These are phyloP conservation scores for Heritiera littoralis DNA, from an alignment of 345 rosid species.

Conservation along the genomic window DNA sequence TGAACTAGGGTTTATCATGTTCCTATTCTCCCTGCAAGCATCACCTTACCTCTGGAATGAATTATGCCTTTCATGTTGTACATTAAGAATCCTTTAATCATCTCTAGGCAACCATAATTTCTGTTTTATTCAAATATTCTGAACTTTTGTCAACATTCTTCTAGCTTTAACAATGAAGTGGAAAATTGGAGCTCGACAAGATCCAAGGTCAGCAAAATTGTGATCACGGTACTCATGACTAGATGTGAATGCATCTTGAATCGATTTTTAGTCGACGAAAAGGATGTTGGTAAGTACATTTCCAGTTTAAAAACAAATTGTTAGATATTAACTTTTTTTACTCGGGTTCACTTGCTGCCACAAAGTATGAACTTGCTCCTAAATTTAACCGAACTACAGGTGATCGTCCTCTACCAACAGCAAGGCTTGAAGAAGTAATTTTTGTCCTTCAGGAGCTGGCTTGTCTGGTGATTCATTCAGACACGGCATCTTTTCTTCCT, in stretches of 20 bases:
- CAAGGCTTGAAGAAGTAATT: conserved; percentile 80
- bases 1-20: conserved; percentile 3
- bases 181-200: conserved; percentile 60
- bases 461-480: conserved; percentile 58
- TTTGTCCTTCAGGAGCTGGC: conserved; percentile 68
- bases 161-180: conserved; percentile 45
- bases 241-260: conserved; percentile 79
- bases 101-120: background rate
- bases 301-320: background rate
- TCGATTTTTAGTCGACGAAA: conserved; percentile 73
- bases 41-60: background rate
- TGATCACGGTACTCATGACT: conserved; percentile 55
- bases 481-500: conserved; percentile 67
- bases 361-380: conserved; percentile 2
- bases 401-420: conserved; percentile 60
- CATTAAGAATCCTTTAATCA: background rate
- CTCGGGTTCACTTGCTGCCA: background rate
- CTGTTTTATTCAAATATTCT: background rate
- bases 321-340: background rate
- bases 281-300: conserved; percentile 54
- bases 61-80: background rate
- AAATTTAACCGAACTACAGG: conserved; percentile 43
- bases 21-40: background rate
- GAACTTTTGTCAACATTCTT: conserved; percentile 4
- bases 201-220: conserved; percentile 73